Percentiles rank a stretch among this genome's conserved stretches.
Conservation (phyloP, 1,284 basidiomycete species). For the Pyrrhoderma lamaoense region DNA sequence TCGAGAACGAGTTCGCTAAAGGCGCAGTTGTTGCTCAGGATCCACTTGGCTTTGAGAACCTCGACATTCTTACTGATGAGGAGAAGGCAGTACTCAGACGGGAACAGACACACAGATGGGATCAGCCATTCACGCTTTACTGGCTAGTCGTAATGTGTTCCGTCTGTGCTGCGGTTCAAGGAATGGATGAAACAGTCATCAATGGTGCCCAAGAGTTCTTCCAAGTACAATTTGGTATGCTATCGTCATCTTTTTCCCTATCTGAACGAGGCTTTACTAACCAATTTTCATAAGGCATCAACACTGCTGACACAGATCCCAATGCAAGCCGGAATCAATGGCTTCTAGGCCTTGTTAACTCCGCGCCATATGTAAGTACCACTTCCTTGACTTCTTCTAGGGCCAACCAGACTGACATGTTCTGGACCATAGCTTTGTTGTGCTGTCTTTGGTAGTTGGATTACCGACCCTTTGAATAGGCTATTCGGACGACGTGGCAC, state of each 20-base stretch:
- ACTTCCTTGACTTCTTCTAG: background rate
- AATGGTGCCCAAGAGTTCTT: constrained; percentile 72
- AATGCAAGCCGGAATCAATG: constrained; percentile 44
- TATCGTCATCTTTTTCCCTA: no score
- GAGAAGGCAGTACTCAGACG: constrained; percentile 46
- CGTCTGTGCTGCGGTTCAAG: constrained; percentile 64
- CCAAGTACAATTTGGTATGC: constrained; percentile 44
- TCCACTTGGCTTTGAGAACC: constrained; percentile 42
- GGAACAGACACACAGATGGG: constrained; percentile 61
- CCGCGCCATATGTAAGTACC: constrained; percentile 59
- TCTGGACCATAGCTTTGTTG: constrained; percentile 39
- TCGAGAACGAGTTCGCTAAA: constrained; percentile 44
- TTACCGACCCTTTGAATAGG: constrained; percentile 67
- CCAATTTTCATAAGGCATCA: background rate
- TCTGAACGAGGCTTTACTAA: no score
- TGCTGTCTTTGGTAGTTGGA: constrained; percentile 55
- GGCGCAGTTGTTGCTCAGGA: constrained; percentile 63
- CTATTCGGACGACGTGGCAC: constrained; percentile 67
- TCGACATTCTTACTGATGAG: constrained; percentile 51
- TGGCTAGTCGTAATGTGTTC: constrained; percentile 51
- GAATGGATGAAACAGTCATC: constrained; percentile 65
- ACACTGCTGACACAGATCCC: constrained; percentile 20
- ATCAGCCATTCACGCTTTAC: constrained; percentile 50
- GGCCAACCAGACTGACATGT: background rate
- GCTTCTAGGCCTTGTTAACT: constrained; percentile 70